Evolutionary conservation across 2,329 filamentous ascomycete genomes (phyloP).

Genomic region (Septoria linicola): DNA sequence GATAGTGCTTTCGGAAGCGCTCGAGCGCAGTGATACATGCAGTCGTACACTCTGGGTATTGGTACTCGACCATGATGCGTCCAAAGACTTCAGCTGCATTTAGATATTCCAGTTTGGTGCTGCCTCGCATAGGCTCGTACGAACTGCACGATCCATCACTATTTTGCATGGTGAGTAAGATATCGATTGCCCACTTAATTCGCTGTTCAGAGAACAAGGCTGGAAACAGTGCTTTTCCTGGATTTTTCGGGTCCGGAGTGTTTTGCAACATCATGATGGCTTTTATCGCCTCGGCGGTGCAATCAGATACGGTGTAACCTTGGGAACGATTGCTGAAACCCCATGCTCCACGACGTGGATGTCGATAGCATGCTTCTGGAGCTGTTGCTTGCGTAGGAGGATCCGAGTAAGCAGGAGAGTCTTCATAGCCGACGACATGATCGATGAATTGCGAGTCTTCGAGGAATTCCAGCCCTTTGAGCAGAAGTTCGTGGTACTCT

Average conservation of each 20-base stretch:
- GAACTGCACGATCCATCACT: constrained; percentile 80
- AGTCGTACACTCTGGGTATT: constrained; percentile 97
- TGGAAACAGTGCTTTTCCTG: constrained; percentile 55
- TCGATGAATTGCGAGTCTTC: constrained; percentile 89
- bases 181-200: constrained; percentile 85
- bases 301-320: constrained; percentile 94
- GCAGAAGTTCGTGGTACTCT: constrained; percentile 79
- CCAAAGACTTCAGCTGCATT: constrained; percentile 98
- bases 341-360: constrained; percentile 90
- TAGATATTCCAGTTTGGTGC: constrained; percentile 74
- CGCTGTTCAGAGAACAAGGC: constrained; percentile 71
- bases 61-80: constrained; percentile 97
- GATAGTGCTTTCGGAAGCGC: constrained; percentile 77
- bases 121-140: constrained; percentile 81
- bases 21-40: constrained; percentile 85
- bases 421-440: constrained; percentile 71
- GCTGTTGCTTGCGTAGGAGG: constrained; percentile 34
- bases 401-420: constrained; percentile 51
- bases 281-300: constrained; percentile 87
- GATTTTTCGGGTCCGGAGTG: constrained; percentile 53
- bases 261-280: constrained; percentile 81
- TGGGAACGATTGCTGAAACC: constrained; percentile 90
- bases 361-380: constrained; percentile 62
- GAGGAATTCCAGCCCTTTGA: constrained; percentile 77
- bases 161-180: constrained; percentile 89